Conservation (phyloP, 2,329 filamentous ascomycete species). For the Phialophora chinensis region DNA sequence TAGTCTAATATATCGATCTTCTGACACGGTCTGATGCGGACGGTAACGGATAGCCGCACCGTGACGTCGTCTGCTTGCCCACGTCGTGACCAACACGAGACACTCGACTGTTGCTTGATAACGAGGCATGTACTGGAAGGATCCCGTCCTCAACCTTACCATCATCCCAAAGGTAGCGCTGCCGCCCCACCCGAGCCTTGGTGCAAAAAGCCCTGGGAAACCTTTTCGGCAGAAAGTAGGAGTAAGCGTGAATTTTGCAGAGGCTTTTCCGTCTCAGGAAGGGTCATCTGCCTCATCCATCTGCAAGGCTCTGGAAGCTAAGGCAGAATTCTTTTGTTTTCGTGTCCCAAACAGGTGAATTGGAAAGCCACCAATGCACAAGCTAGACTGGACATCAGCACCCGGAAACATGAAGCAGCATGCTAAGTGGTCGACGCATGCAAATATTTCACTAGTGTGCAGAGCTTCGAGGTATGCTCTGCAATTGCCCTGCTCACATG, state of each 20-base stretch:
- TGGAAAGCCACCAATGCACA: slow-evolving; percentile 20
- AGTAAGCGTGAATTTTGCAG: slow-evolving; percentile 18
- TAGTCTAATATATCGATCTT: slow-evolving; percentile 17
- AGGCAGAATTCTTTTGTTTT: slow-evolving; percentile 6
- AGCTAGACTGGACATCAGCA: slow-evolving; percentile 10
- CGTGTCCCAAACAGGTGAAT: slow-evolving; percentile 14
- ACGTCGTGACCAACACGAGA: background rate
- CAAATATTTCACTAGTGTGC: background rate
- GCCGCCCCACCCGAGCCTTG: slow-evolving; percentile 3
- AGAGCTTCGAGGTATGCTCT: background rate
- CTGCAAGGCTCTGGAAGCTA: slow-evolving; percentile 24
- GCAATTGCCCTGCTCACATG: background rate
- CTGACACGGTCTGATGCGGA: slow-evolving; percentile 9
- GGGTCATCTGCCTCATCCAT: slow-evolving; percentile 19
- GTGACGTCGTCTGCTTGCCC: slow-evolving; percentile 11
- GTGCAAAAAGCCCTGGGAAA: background rate
- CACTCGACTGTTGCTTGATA: background rate
- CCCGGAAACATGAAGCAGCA: slow-evolving; percentile 9
- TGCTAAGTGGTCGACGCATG: slow-evolving; percentile 7
- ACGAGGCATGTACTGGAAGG: background rate
- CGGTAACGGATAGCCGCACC: slow-evolving; percentile 13
- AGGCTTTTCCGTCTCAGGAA: slow-evolving; percentile 15
- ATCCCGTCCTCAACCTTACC: background rate
- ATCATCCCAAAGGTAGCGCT: background rate
- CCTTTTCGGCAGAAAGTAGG: slow-evolving; percentile 22